Base-by-base conservation (phyloP, 2,329 filamentous ascomycete species). In the Apiospora marii region DNA sequence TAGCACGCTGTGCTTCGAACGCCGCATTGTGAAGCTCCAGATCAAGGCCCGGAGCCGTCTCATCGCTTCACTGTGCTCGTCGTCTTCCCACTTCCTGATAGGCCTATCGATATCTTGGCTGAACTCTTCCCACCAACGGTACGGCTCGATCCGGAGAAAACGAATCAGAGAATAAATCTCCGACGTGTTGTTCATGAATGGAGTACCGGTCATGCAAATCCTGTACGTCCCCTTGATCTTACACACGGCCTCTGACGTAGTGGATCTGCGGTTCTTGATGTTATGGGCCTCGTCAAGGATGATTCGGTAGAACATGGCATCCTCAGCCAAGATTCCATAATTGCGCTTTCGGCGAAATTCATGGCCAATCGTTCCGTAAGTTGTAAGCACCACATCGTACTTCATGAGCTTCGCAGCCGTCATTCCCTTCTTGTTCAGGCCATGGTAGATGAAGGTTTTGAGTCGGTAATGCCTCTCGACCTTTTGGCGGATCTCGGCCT, bases 101-200 rank as follows among this genome's bases (percentile, higher is more conserved):
- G 75, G 72, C 70, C 75, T 44, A 72, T 72, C 12, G 68, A 78
- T 75, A 10, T 89, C 87, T 72, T 77, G 75, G 58, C 88, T 88
- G 80, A 97, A 98, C 27, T 84, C 83, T 0, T 88, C 83, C 85
- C 89, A 90, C 12, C 88, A 85, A 76, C 89, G 89, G 81, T 96
- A 98, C 3, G 94, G 94, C 73, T 87, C 87, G 78, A 97, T 95
- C 2, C 88, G 87, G 30, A 98, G 87, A 77, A 98, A 98, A 1
- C 90, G 89, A 67, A 98, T 86, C 19, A 97, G 84, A 1, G 94
- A 93, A 78, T 90, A 96, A 3, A 97, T 86, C 78, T 98, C 95
- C 44, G 90, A 86, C 2, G 96, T 90, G 19, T 88, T 91, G 77
- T 98, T 98, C 93, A 97, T 97, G 91, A 96, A 94, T 0, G 94